These are phyloP conservation scores for Xylaria bambusicola DNA, from an alignment of 495 filamentous ascomycete species.

Conservation along the genomic window DNA sequence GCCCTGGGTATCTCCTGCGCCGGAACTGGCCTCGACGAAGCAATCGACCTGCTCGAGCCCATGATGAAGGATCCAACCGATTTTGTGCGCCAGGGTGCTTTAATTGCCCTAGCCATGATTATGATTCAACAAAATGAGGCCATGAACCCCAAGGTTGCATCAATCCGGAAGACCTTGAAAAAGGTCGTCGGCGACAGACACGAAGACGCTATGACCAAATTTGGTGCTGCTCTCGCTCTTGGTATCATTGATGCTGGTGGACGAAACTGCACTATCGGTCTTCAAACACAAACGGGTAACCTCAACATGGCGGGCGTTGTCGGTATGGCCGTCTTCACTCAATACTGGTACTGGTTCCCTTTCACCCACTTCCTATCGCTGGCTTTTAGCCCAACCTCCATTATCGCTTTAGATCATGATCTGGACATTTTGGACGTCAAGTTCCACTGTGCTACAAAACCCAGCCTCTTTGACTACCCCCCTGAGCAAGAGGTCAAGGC, in stretches of 20 bases:
- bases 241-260: conserved; percentile 99
- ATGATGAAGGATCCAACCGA: conserved; percentile 99
- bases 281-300: conserved; percentile 97
- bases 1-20: conserved; percentile 97
- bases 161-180: conserved; percentile 79
- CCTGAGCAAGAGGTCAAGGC: conserved; percentile 93
- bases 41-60: conserved; percentile 93
- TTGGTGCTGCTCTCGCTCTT: conserved; percentile 88
- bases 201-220: conserved; percentile 99
- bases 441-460: conserved; percentile 89
- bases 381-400: conserved; percentile 88
- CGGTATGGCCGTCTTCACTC: conserved; percentile 96
- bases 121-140: conserved; percentile 96
- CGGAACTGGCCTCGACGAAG: conserved; percentile 94
- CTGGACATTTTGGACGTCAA: conserved; percentile 95
- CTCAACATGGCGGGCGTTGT: conserved; percentile 97
- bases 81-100: conserved; percentile 96
- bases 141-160: conserved; percentile 87
- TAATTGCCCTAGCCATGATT: conserved; percentile 95
- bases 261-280: conserved; percentile 95
- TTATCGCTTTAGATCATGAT: conserved; percentile 91
- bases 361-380: conserved; percentile 96
- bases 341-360: conserved; percentile 99
- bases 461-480: conserved; percentile 96
- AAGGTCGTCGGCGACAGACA: conserved; percentile 94